These are phyloP conservation scores for Vitis cinerea DNA, from an alignment of 164 flowering plant species.

Conservation along the genomic window DNA sequence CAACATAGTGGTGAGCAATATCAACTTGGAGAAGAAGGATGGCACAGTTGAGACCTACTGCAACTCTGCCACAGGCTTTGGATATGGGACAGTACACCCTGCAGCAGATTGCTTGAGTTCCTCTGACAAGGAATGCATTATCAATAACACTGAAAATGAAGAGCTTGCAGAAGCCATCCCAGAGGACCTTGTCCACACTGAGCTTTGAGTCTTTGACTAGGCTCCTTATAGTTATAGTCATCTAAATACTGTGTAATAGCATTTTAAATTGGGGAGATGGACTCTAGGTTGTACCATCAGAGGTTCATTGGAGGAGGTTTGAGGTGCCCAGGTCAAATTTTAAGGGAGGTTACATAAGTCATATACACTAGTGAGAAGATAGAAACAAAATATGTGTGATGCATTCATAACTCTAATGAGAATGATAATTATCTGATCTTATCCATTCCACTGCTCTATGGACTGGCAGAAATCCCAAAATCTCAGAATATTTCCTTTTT, in stretches of 20 bases:
- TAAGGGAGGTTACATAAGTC: not conserved
- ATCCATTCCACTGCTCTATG: no score
- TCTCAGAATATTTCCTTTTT: no score
- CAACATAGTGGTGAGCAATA: constrained; percentile 60
- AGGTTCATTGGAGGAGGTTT: constrained; percentile 12
- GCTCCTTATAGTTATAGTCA: not conserved
- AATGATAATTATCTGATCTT: no score
- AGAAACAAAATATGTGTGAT: no score
- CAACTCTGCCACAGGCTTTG: constrained; percentile 72
- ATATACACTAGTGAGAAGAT: not conserved
- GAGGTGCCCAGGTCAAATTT: constrained; percentile 18
- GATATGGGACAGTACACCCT: constrained; percentile 67
- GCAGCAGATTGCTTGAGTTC: constrained; percentile 70
- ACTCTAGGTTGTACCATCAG: constrained; percentile 7
- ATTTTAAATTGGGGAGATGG: not conserved
- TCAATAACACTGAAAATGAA: constrained; percentile 1
- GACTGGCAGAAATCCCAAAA: no score
- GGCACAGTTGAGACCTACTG: constrained; percentile 81
- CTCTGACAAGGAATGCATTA: constrained; percentile 29
- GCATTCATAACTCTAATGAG: no score
- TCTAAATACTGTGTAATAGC: constrained; percentile 3
- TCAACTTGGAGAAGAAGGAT: constrained; percentile 60
- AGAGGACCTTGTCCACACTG: constrained; percentile 36
- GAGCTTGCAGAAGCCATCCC: constrained; percentile 9
- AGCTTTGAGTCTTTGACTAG: constrained; percentile 35